Conservation (phyloP, 2,329 filamentous ascomycete genomes). For the Annulohypoxylon truncatum region DNA sequence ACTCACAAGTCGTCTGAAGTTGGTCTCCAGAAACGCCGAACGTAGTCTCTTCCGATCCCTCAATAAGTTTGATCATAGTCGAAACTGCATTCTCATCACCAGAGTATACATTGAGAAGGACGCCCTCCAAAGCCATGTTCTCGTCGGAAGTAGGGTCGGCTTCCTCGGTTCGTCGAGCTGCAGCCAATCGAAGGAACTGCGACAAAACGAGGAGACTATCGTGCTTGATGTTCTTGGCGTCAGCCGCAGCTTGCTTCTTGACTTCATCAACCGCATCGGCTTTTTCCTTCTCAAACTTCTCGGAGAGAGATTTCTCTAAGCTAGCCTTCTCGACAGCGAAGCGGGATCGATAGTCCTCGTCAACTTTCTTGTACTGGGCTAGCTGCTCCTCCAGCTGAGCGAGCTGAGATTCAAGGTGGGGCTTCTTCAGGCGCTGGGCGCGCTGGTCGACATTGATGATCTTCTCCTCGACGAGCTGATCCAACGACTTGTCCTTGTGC, state of each 20-base stretch:
- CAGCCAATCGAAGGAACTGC: slow-evolving; percentile 83
- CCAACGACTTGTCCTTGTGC: slow-evolving; percentile 76
- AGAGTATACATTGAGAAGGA: slow-evolving; percentile 81
- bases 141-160: slow-evolving; percentile 74
- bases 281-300: slow-evolving; percentile 66
- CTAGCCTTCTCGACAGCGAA: slow-evolving; percentile 69
- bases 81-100: slow-evolving; percentile 80
- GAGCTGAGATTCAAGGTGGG: slow-evolving; percentile 74
- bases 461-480: slow-evolving; percentile 76
- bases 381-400: slow-evolving; percentile 79
- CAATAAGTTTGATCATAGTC: slow-evolving; percentile 80
- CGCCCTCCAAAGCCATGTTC: slow-evolving; percentile 83
- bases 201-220: slow-evolving; percentile 77
- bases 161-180: slow-evolving; percentile 78
- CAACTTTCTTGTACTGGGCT: slow-evolving; percentile 78
- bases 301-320: slow-evolving; percentile 66
- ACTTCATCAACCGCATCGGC: slow-evolving; percentile 64
- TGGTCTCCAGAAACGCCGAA: slow-evolving; percentile 72
- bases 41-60: slow-evolving; percentile 75
- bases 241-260: slow-evolving; percentile 65
- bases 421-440: slow-evolving; percentile 81
- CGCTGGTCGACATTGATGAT: slow-evolving; percentile 87
- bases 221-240: slow-evolving; percentile 67
- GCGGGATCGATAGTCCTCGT: slow-evolving; percentile 75
- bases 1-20: slow-evolving; percentile 78